These are phyloP conservation scores for Hemisphaericaspora xylanilytica DNA, from an alignment of 1,139 yeast genomes.

Conservation along the genomic window DNA sequence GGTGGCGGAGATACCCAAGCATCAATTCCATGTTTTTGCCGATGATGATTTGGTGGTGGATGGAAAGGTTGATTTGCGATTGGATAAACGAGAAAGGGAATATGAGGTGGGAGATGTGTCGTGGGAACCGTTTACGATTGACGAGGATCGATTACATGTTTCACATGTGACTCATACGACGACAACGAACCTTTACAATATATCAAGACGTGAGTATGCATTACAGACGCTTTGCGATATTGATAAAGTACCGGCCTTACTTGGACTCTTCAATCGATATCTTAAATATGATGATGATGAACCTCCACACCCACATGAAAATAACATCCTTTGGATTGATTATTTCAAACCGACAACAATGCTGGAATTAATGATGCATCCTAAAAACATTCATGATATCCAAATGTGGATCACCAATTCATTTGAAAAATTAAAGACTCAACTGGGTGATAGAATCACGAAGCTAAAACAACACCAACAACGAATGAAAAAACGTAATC, in stretches of 20 bases:
- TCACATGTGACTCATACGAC: background rate
- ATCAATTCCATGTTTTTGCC: constrained; percentile 22
- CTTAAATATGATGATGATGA: constrained; percentile 8
- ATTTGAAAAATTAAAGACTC: constrained; percentile 34
- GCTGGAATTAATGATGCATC: constrained; percentile 36
- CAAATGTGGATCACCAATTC: constrained; percentile 50
- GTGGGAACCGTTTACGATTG: background rate
- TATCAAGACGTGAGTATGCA: constrained; percentile 7
- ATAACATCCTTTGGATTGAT: constrained; percentile 39
- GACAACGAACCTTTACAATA: background rate
- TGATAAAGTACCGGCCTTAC: constrained; percentile 16
- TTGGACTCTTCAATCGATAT: constrained; percentile 22
- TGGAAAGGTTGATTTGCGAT: background rate
- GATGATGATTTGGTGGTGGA: constrained; percentile 4
- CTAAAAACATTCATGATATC: constrained; percentile 22
- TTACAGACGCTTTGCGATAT: constrained; percentile 15
- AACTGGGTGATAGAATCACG: constrained; percentile 30
- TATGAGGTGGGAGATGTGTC: too few relatives aligned
- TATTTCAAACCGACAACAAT: constrained; percentile 40
- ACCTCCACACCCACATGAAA: background rate
- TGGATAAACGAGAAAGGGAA: background rate
- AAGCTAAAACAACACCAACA: constrained; percentile 20
- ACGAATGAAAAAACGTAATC: constrained; percentile 14
- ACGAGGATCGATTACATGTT: background rate
- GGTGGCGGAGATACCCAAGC: constrained; percentile 18